Evolutionary conservation across 495 filamentous ascomycete species (phyloP), one percentile per base, ranked within the genome.

Genomic region (Monascus purpureus): DNA sequence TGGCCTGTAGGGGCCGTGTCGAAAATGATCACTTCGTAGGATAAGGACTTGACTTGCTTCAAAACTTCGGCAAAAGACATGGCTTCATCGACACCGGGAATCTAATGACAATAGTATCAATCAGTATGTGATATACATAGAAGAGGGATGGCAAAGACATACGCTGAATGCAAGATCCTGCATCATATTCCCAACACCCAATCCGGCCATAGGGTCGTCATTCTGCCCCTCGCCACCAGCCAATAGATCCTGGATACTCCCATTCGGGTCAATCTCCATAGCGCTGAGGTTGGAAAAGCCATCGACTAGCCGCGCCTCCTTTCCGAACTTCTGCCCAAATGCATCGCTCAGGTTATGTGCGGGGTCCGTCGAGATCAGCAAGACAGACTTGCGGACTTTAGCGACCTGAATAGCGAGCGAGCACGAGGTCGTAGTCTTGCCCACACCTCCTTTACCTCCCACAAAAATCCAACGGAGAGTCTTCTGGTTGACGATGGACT

Each of bases 251-350:
- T 95, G 87, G 38, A 99, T 93, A 45, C 85, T 93, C 17, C 90
- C 92, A 54, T 93, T 96, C 28, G 90, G 90, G 56, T 99, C 90
- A 44, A 99, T 96, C 65, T 99, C 90, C 90, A 99, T 99, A 13
- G 90, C 90, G 45, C 85, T 93, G 33, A 99, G 66, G 50, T 96
- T 96, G 11, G 73, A 69, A 52, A 90, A 95, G 37, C 90, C 90
- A 52, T 94, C 75, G 38, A 99, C 62, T 13, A 94, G 71, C 31
- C 85, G 75, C 25, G 90, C 90, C 57, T 96, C 90, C 69, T 99
- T 99, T 56, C 90, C 90, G 51, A 99, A 99, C 58, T 99, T 96
- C 62, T 96, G 88, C 43, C 80, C 82, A 52, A 99, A 96, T 32
- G 90, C 90, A 64, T 99, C 90, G 53, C 82, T 90, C 32, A 99